Evolutionary conservation across 1,139 yeast genomes (phyloP), one percentile per base, ranked within the genome.

Genomic region (Candida frijolesensis): DNA sequence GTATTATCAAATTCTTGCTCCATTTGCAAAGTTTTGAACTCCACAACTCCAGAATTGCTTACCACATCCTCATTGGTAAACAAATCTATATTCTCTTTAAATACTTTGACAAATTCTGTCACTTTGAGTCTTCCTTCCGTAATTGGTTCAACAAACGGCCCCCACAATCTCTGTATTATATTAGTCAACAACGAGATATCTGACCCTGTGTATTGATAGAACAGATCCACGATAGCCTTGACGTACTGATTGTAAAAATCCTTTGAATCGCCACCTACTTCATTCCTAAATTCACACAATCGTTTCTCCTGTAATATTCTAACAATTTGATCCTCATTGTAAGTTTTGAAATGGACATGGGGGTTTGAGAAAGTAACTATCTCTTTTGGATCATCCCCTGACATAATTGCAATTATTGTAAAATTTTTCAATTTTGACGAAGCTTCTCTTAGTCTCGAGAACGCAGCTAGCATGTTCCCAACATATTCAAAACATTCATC

Each of bases 401-500:
- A 65, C 4, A 70, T 59, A 2, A 76, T 64, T 46, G 71, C 68
- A 3, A 76, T 56, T 2, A 73, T 60, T 7, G 62, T 57, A 8
- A 76, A 46, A 54, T 74, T 75, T 14, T 60, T 57, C 27, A 75
- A 57, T 33, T 19, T 22, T 8, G 53, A 52, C 1, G 72, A 62
- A 46, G 66, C 65, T 56, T 84, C 89, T 30, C 72, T 71, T 35
- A 83, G 56, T 44, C 81, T 67, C 1, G 76, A 59, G 56, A 84
- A 78, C 10, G 80, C 73, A n/a, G 72, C 65, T 51, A 76, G 70
- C 9, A 84, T 54, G 9, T 74, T 80, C 12, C 71, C 67, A 0
- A 76, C 67, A 22, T 74, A 70, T 38, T 82, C 89, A 58, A 76
- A 74, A 42, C 84, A 71, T 52, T 75, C 76, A 59, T 84, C 89